Evolutionary conservation across 2,329 filamentous ascomycete species (phyloP), one percentile per base, ranked within the genome.

Genomic region (Paraphaeosphaeria minitans): DNA sequence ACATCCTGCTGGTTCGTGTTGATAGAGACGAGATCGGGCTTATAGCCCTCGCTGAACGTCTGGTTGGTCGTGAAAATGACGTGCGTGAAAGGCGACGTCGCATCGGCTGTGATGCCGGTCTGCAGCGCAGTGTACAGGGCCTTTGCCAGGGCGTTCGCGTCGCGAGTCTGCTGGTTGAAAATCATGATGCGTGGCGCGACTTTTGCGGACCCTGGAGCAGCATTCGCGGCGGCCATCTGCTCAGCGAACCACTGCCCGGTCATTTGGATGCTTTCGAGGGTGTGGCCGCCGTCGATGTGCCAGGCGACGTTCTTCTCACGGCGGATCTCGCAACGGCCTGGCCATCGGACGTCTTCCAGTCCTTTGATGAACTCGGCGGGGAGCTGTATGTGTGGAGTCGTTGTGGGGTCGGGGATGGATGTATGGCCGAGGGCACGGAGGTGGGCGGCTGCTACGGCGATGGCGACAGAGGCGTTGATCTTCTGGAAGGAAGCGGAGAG

Each of bases 121-220:
- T 75, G 72, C 53, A 91, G 79, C 2, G 85, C 86, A 10, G 80
- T 73, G 56, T 92, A 81, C 1, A 97, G 80, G 0, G 83, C 83
- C 33, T 78, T 78, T 2, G 94, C 84, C 1, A 96, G 82, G 16
- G 84, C 80, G 4, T 81, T 78, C 5, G 91, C 90, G 70, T 97
- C 88, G 33, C 93, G 86, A 10, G 92, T 92, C 72, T 97, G 92
- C 76, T 97, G 94, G 76, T 97, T 97, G 82, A 98, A 98, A 49
- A 98, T 84, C 47, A 98, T 79, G 57, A 89, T 81, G 0, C 91
- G 80, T 6, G 79, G 71, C 10, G 61, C 55, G 21, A 60, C 56
- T 13, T 57, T 54, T 4, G 63, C 55, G 22, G 55, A 53, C 65
- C 60, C 62, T n/a, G 58, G 58, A 7, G 75, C 67, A 5, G 75